phyloP scores from a whole-genome alignment of 2,329 filamentous ascomycete species.

The Colletotrichum magnum region DNA sequence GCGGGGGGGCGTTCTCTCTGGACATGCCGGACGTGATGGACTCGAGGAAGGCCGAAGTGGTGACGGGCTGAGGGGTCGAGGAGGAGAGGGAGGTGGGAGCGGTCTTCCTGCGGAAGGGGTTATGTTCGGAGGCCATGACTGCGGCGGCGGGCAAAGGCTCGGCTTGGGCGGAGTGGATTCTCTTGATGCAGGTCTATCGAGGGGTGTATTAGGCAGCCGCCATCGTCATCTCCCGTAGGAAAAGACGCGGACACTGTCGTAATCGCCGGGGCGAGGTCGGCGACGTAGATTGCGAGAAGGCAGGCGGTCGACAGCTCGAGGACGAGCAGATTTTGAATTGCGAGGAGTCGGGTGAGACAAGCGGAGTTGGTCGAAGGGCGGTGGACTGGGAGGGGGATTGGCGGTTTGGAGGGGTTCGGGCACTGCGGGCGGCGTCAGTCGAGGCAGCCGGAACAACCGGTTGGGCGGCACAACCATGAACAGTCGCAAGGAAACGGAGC shows the following conservation, averaged over 20 bases:
- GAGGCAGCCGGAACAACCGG: slow-evolving; percentile 35
- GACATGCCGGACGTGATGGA: slow-evolving; percentile 47
- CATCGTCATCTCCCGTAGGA: slow-evolving; percentile 30
- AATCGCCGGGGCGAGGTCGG: slow-evolving; percentile 4
- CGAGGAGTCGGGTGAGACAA: background rate
- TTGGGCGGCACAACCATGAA: slow-evolving; percentile 9
- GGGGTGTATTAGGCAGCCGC: slow-evolving; percentile 34
- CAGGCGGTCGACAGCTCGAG: background rate
- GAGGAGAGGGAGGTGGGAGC: slow-evolving; percentile 36
- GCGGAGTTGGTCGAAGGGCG: background rate
- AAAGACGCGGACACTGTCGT: slow-evolving; percentile 21
- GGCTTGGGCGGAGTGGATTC: slow-evolving; percentile 11
- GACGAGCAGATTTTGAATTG: slow-evolving; percentile 1
- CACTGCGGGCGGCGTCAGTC: slow-evolving; percentile 35
- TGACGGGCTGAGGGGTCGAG: slow-evolving; percentile 44
- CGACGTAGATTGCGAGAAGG: slow-evolving; percentile 5
- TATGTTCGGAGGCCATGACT: slow-evolving; percentile 53
- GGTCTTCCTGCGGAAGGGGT: slow-evolving; percentile 66
- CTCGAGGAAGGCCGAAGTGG: slow-evolving; percentile 46
- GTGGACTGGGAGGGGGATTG: slow-evolving; percentile 7
- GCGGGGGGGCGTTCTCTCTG: slow-evolving; percentile 42
- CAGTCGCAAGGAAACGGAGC: slow-evolving; percentile 13
- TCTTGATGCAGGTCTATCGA: slow-evolving; percentile 22
- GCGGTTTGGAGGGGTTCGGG: slow-evolving; percentile 26
- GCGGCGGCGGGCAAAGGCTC: slow-evolving; percentile 14